Evolutionary conservation across 2,329 filamentous ascomycete genomes (phyloP).

Genomic region (Trichoderma citrinoviride): DNA sequence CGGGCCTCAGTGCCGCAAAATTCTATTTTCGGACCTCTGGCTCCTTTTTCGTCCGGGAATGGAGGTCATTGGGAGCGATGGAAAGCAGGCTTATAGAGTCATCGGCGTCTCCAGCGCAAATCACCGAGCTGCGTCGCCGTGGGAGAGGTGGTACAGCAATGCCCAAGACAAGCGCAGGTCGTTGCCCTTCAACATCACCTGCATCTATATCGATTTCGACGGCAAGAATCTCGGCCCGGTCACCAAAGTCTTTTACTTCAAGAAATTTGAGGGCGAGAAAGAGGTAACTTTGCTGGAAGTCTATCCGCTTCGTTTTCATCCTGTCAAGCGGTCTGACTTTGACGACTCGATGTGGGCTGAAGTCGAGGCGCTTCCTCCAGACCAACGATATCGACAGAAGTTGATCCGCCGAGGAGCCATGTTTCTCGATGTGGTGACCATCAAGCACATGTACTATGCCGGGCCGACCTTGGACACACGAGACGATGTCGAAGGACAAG

Average conservation of each 20-base stretch:
- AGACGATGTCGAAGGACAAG: constrained; percentile 20
- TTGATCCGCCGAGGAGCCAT: constrained; percentile 26
- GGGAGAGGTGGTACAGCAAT: not conserved
- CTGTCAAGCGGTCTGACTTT: not conserved
- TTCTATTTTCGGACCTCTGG: constrained; percentile 30
- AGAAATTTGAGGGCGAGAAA: constrained; percentile 30
- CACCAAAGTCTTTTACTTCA: constrained; percentile 25
- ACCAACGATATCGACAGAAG: constrained; percentile 15
- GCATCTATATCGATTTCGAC: constrained; percentile 35
- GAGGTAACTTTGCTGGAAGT: constrained; percentile 28
- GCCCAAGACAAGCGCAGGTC: not conserved
- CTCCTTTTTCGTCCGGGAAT: constrained; percentile 31
- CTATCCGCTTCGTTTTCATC: constrained; percentile 28
- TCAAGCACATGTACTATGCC: constrained; percentile 32
- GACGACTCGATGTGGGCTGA: not conserved
- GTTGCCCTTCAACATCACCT: constrained; percentile 17
- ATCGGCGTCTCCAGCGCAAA: constrained; percentile 20
- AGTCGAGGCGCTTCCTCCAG: not conserved
- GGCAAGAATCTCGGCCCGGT: constrained; percentile 32
- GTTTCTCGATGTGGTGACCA: constrained; percentile 24
- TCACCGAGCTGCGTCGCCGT: not conserved
- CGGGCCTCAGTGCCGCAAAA: not conserved
- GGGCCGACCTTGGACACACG: not conserved
- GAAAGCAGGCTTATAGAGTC: constrained; percentile 30
- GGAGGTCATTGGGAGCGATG: constrained; percentile 23